Base-by-base conservation (phyloP, 2,329 filamentous ascomycete genomes). In the Dichotomopilus funicola region DNA sequence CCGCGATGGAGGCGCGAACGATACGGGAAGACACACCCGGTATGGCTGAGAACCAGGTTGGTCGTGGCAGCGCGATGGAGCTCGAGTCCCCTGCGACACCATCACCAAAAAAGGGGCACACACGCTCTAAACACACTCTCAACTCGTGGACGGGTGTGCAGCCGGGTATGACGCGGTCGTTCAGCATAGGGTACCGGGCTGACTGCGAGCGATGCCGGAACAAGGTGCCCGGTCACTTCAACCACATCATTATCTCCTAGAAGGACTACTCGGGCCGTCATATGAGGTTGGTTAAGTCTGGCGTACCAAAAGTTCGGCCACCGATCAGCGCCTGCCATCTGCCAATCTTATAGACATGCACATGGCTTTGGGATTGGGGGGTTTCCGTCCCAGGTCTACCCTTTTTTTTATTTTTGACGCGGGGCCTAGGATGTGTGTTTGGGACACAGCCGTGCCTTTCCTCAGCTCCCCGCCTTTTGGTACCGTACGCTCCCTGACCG, bases 221-320 rank as follows among this genome's bases (percentile, higher is more conserved):
- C 67, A 87, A 85, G 67, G 85, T 89, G 6, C 87, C 88, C 0
- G 88, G 88, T 1, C 88, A 91, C 67, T 91, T 89, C 67, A 90
- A 87, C 65, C 88, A 91, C 70, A 89, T 91, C 57, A 83, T 89
- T 60, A 78, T 84, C 64, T 82, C 80, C 48, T 83, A 82, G 75
- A 47, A 49, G 37, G 54, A 59, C 41, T 47, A 44, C 9, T 19
- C 52, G 12, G 59, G 53, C 2, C 19, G n/a, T n/a, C n/a, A 38
- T n/a, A 5, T 38, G 31, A 60, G 51, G 37, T 31, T 13, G 8
- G 43, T 61, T 6, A 59, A 63, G 52, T 41, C 38, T 11, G 36
- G 47, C 0, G 6, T 10, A 34, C 35, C 41, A 40, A 57, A 58
- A 19, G 38, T 52, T 8, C 34, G 46, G 50, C 45, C 45, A 19